A percentile compares a stretch with the other conserved stretches of the same genome.
Evolutionary conservation across 2,329 filamentous ascomycete species (phyloP).

Genomic region (Tothia fuscella): DNA sequence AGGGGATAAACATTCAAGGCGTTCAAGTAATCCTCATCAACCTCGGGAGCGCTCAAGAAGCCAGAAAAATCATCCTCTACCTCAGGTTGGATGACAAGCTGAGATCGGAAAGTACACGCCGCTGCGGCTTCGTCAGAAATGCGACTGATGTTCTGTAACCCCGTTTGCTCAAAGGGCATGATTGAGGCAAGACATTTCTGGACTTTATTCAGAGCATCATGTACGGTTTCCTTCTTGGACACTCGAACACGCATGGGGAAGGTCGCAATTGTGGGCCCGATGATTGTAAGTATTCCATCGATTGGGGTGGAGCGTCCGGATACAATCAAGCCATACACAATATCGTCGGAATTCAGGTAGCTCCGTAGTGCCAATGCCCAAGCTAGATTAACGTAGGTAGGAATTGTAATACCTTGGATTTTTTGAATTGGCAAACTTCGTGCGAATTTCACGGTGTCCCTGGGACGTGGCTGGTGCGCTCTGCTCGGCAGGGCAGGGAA

Average conservation of each 20-base stretch:
- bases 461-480: too few species aligned
- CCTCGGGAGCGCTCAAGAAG: too few species aligned
- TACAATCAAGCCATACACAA: constrained; percentile 65
- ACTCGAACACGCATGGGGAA: constrained; percentile 55
- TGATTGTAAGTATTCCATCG: constrained; percentile 54
- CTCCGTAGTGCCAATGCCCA: constrained; percentile 52
- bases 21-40: too few species aligned
- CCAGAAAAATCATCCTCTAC: too few species aligned
- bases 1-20: too few species aligned
- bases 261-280: constrained; percentile 70
- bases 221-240: constrained; percentile 23
- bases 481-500: too few species aligned
- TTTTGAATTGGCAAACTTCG: too few species aligned
- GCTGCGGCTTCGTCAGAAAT: neutral
- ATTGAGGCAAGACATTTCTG: neutral
- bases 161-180: neutral
- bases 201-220: constrained; percentile 30
- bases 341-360: constrained; percentile 52
- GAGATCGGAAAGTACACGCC: neutral
- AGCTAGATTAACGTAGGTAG: constrained; percentile 53
- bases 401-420: constrained; percentile 33
- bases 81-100: neutral
- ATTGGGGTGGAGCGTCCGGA: constrained; percentile 68
- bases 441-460: too few species aligned
- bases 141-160: neutral